These are phyloP conservation scores for Phytophthora aleatoria DNA, from an alignment of 352 stramenopile genomes.

Conservation along the genomic window DNA sequence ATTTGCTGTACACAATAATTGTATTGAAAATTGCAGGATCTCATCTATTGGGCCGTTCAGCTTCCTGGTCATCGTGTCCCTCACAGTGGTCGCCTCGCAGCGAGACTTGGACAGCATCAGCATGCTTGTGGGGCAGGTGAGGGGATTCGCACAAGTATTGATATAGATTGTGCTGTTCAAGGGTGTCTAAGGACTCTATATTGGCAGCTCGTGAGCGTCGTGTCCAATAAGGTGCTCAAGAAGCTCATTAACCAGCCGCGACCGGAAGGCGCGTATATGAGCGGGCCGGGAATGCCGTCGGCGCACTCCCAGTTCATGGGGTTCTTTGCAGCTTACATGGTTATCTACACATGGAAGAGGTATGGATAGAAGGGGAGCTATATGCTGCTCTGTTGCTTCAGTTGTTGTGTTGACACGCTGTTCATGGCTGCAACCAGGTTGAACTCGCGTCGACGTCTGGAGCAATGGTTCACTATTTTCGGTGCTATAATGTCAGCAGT, in stretches of 20 bases:
- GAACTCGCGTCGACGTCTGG: constrained; percentile 53
- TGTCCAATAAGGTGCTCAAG: constrained; percentile 84
- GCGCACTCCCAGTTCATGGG: constrained; percentile 83
- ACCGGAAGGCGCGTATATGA: constrained; percentile 65
- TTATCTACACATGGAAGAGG: constrained; percentile 75
- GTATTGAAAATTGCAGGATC: constrained; percentile 8
- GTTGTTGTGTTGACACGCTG: not conserved
- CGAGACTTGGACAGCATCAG: constrained; percentile 77
- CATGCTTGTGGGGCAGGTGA: constrained; percentile 75
- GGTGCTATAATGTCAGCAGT: constrained; percentile 46
- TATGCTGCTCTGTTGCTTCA: constrained; percentile 2
- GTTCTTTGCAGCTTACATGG: constrained; percentile 77
- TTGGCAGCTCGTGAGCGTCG: constrained; percentile 66
- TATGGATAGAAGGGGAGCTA: constrained; percentile 10
- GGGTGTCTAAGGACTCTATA: not conserved
- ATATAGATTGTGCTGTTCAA: not conserved
- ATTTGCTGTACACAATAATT: not conserved
- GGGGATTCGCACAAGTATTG: not conserved
- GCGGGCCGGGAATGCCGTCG: constrained; percentile 76
- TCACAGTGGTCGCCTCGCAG: constrained; percentile 78
- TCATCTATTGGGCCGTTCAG: constrained; percentile 29
- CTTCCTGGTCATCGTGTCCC: constrained; percentile 87
- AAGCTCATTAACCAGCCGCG: constrained; percentile 71
- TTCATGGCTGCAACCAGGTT: constrained; percentile 35
- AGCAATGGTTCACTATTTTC: constrained; percentile 69